Conservation (phyloP, 2,329 filamentous ascomycete genomes). For the Phialemonium atrogriseum region DNA sequence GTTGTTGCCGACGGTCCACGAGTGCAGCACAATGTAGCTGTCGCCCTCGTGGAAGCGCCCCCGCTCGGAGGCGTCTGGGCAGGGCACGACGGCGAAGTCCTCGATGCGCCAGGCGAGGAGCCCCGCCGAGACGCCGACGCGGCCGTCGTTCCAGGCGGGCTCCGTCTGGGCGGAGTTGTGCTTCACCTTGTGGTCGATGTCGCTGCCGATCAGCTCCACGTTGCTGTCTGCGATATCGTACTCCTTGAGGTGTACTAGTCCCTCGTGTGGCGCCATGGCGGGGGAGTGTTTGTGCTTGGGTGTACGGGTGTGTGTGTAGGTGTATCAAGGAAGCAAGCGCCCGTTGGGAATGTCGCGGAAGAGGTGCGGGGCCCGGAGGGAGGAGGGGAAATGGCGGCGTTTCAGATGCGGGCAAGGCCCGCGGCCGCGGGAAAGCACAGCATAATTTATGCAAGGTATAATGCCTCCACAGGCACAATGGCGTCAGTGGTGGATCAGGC, state of each 20-base stretch:
- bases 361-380: too few relatives aligned
- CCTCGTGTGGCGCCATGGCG: slow-evolving; percentile 57
- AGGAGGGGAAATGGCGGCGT: too few relatives aligned
- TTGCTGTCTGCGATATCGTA: slow-evolving; percentile 64
- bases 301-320: too few relatives aligned
- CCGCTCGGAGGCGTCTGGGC: slow-evolving; percentile 45
- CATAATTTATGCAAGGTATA: too few relatives aligned
- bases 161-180: slow-evolving; percentile 57
- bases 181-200: slow-evolving; percentile 60
- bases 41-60: slow-evolving; percentile 61
- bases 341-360: too few relatives aligned
- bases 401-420: too few relatives aligned
- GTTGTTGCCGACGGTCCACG: slow-evolving; percentile 41
- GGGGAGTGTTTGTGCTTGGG: background rate
- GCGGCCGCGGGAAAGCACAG: too few relatives aligned
- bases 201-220: slow-evolving; percentile 54
- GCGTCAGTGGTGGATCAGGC: too few relatives aligned
- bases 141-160: slow-evolving; percentile 57
- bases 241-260: slow-evolving; percentile 53
- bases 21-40: slow-evolving; percentile 58
- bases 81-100: slow-evolving; percentile 54
- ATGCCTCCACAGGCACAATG: too few relatives aligned
- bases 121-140: slow-evolving; percentile 43
- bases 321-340: too few relatives aligned
- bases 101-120: slow-evolving; percentile 60